Evolutionary conservation across 31 red algal genomes (phyloP).

Genomic region (Asparagopsis taxiformis): DNA sequence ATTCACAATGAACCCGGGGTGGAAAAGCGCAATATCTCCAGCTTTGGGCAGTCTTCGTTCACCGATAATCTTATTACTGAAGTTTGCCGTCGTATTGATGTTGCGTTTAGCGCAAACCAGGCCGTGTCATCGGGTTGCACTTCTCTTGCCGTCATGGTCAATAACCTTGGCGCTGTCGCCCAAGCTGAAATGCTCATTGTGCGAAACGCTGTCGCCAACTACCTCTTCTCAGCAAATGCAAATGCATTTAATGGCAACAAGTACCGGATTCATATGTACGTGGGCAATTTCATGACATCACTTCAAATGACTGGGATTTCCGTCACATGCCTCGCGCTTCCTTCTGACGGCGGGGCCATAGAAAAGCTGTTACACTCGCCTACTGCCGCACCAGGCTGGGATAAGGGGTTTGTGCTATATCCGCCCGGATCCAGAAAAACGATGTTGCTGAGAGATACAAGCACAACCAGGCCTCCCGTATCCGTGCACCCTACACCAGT

Average conservation of each 20-base stretch:
- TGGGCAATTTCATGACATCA: constrained; percentile 66
- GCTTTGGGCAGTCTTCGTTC: neutral
- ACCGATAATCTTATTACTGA: constrained; percentile 9
- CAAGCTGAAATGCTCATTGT: constrained; percentile 71
- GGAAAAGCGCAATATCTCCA: neutral
- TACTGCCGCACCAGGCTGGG: constrained; percentile 32
- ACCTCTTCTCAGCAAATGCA: constrained; percentile 13
- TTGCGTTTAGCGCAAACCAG: constrained; percentile 7
- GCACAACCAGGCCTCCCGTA: neutral
- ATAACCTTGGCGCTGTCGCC: constrained; percentile 79
- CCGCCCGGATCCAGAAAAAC: constrained; percentile 13
- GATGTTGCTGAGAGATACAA: neutral
- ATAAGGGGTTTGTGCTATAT: constrained; percentile 16
- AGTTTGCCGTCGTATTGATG: constrained; percentile 32
- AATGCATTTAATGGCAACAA: constrained; percentile 28
- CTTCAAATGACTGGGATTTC: constrained; percentile 72
- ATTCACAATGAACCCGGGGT: constrained; percentile 75
- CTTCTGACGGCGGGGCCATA: constrained; percentile 22
- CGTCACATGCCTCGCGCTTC: constrained; percentile 34
- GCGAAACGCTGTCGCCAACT: constrained; percentile 9
- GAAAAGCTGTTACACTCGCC: constrained; percentile 28
- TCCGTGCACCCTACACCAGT: neutral
- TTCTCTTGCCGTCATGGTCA: constrained; percentile 53
- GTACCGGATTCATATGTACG: constrained; percentile 28
- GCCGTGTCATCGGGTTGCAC: neutral